Percentiles rank a stretch among this genome's conserved stretches.
These are phyloP conservation scores for Raphanus hybrid DNA, from an alignment of 441 rosid species.

Conservation along the genomic window DNA sequence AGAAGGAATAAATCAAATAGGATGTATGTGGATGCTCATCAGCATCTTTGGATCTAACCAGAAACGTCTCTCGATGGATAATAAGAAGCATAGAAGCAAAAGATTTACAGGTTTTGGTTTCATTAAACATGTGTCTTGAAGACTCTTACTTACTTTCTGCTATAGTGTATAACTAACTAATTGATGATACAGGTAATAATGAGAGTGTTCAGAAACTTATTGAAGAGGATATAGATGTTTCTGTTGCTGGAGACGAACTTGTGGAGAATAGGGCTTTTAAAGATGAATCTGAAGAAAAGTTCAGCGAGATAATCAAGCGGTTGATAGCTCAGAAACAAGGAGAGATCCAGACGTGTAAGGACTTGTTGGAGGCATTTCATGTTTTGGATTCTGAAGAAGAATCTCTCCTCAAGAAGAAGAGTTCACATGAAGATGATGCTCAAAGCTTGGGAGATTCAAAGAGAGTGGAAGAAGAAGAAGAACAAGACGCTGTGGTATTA, in stretches of 20 bases:
- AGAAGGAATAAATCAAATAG: constrained; percentile 50
- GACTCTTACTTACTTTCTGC: constrained; percentile 13
- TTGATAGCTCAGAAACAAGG: constrained; percentile 69
- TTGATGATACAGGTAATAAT: constrained; percentile 22
- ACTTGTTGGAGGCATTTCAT: constrained; percentile 78
- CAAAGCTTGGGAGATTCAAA: constrained; percentile 65
- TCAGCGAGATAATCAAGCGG: constrained; percentile 66
- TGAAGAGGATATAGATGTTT: constrained; percentile 57
- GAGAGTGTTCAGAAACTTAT: constrained; percentile 74
- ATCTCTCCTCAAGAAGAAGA: constrained; percentile 49
- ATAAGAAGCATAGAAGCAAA: constrained; percentile 49
- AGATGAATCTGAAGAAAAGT: constrained; percentile 63
- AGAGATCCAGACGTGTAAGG: constrained; percentile 51
- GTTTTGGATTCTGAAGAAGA: constrained; percentile 65
- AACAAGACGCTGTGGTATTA: constrained; percentile 33
- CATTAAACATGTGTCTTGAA: constrained; percentile 5
- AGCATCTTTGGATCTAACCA: constrained; percentile 73
- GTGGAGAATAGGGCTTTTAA: constrained; percentile 30
- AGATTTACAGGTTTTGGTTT: constrained; percentile 32
- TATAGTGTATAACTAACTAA: background rate
- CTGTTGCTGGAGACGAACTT: constrained; percentile 35
- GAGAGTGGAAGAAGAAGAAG: constrained; percentile 50
- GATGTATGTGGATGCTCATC: constrained; percentile 90
- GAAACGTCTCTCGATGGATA: constrained; percentile 66
- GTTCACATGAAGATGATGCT: constrained; percentile 54